phyloP scores from a whole-genome alignment of 2,329 filamentous ascomycete genomes.

The Leptosphaerulina australis region DNA sequence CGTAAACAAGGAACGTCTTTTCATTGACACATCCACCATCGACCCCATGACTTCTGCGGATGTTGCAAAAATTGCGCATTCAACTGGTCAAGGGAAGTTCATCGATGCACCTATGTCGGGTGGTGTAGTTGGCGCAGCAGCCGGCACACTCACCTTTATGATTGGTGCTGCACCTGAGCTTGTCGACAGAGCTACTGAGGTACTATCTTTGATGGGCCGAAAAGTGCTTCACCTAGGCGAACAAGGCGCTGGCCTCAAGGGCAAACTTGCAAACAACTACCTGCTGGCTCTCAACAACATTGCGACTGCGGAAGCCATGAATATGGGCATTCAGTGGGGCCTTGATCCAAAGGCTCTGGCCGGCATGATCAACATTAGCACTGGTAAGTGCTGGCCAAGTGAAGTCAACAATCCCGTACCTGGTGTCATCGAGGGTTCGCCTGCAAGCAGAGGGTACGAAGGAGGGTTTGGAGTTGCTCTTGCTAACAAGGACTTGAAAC shows the following conservation, averaged over 20 bases:
- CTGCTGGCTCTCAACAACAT: slow-evolving; percentile 92
- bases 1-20: slow-evolving; percentile 68
- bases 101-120: slow-evolving; percentile 97
- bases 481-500: slow-evolving; percentile 58
- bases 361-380: slow-evolving; percentile 88
- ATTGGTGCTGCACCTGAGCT: slow-evolving; percentile 71
- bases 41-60: slow-evolving; percentile 83
- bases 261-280: slow-evolving; percentile 97
- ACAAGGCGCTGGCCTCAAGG: slow-evolving; percentile 84
- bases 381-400: slow-evolving; percentile 93
- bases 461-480: slow-evolving; percentile 58
- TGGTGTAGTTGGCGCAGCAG: slow-evolving; percentile 87
- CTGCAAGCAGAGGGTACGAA: slow-evolving; percentile 73
- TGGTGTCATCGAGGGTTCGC: slow-evolving; percentile 77
- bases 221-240: slow-evolving; percentile 83
- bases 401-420: slow-evolving; percentile 95
- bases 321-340: slow-evolving; percentile 67
- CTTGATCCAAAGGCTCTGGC: slow-evolving; percentile 72
- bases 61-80: slow-evolving; percentile 73
- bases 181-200: slow-evolving; percentile 68
- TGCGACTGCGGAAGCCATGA: slow-evolving; percentile 70
- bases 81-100: slow-evolving; percentile 73
- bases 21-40: slow-evolving; percentile 97
- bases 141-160: slow-evolving; percentile 95
- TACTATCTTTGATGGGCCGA: slow-evolving; percentile 82